These are phyloP conservation scores for Umbelopsis sp. DNA, from an alignment of 371 early-diverging fungal species.

Conservation along the genomic window DNA sequence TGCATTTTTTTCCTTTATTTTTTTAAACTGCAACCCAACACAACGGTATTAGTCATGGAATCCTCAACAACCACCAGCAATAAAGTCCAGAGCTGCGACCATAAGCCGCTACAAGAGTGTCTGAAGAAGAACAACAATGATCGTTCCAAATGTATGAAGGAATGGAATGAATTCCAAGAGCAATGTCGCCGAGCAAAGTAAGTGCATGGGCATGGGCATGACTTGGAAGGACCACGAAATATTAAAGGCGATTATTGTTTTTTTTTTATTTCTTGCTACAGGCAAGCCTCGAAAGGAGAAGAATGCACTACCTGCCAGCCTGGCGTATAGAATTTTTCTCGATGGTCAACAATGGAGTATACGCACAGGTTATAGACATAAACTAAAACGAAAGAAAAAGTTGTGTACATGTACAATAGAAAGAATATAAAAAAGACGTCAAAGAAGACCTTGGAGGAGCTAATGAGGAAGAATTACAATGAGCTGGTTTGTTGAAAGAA, in stretches of 20 bases:
- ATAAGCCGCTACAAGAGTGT: slow-evolving; percentile 58
- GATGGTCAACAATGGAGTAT: not conserved
- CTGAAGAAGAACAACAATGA: slow-evolving; percentile 59
- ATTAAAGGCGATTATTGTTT: not conserved
- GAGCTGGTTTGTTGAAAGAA: not conserved
- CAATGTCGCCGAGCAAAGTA: slow-evolving; percentile 48
- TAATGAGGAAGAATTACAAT: too few species aligned
- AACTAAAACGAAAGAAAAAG: slow-evolving; percentile 1
- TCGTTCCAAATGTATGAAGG: slow-evolving; percentile 60
- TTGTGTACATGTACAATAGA: slow-evolving; percentile 17
- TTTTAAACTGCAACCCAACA: not conserved
- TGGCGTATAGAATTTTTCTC: not conserved
- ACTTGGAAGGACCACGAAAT: too few species aligned
- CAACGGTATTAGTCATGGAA: not conserved
- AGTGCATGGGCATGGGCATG: not conserved
- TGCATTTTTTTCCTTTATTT: too few species aligned
- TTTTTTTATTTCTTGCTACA: not conserved
- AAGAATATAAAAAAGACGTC: not conserved
- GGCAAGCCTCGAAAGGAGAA: not conserved
- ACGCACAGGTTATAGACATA: not conserved
- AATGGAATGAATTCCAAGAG: slow-evolving; percentile 65
- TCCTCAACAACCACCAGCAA: not conserved
- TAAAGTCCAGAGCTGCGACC: slow-evolving; percentile 48
- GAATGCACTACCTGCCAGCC: slow-evolving; percentile 12
- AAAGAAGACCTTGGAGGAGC: too few species aligned